These are phyloP conservation scores for Cylindrodendrum hubeiense DNA, from an alignment of 2,329 filamentous ascomycete genomes.

Conservation along the genomic window DNA sequence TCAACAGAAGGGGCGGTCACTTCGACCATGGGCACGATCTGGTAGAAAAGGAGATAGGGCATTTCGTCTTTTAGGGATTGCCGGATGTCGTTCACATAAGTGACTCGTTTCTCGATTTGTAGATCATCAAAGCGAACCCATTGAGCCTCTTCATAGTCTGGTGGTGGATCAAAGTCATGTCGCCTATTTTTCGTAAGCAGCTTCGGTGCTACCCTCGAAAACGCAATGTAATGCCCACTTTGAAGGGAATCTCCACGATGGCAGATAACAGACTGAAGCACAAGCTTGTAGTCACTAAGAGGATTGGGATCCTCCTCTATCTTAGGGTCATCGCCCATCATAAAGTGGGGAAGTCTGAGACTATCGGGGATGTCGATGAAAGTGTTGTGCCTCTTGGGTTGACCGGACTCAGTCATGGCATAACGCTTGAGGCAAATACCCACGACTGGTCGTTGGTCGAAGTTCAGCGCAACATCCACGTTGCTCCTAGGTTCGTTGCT, in stretches of 20 bases:
- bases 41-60: slow-evolving; percentile 95
- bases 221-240: slow-evolving; percentile 91
- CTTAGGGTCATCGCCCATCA: slow-evolving; percentile 79
- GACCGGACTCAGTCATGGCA: slow-evolving; percentile 74
- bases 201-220: slow-evolving; percentile 80
- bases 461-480: slow-evolving; percentile 88
- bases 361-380: slow-evolving; percentile 89
- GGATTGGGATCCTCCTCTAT: slow-evolving; percentile 68
- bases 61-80: slow-evolving; percentile 85
- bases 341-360: slow-evolving; percentile 89
- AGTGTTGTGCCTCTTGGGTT: slow-evolving; percentile 79
- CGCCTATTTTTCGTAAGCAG: slow-evolving; percentile 71
- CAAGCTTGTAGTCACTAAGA: slow-evolving; percentile 90
- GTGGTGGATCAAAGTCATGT: slow-evolving; percentile 68
- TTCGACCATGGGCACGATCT: slow-evolving; percentile 88
- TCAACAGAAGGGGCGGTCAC: slow-evolving; percentile 64
- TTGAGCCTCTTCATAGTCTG: slow-evolving; percentile 76
- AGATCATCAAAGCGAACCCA: slow-evolving; percentile 97
- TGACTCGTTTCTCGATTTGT: slow-evolving; percentile 74
- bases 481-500: slow-evolving; percentile 71
- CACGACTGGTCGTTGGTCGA: slow-evolving; percentile 86
- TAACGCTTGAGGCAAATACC: slow-evolving; percentile 96
- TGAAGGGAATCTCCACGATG: slow-evolving; percentile 88
- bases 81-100: slow-evolving; percentile 81
- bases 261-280: slow-evolving; percentile 91